Percentiles rank a stretch among this genome's conserved stretches.
phyloP scores from a whole-genome alignment of 1,284 basidiomycete species.

The Schizophyllum commune region DNA sequence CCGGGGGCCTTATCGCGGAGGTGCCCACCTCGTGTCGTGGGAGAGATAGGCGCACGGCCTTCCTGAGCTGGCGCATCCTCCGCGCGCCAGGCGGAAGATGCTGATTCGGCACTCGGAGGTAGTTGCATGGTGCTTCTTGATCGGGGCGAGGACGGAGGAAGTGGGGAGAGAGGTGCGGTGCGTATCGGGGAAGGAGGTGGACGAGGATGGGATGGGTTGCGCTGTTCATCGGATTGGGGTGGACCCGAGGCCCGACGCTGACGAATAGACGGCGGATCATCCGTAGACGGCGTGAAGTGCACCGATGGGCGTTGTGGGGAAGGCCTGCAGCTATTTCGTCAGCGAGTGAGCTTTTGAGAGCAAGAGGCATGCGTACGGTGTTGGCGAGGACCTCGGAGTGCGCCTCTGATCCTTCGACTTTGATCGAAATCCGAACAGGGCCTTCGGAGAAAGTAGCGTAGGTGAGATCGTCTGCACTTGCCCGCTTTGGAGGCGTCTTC shows the following conservation, averaged over 20 bases:
- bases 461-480: neutral
- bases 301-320: neutral
- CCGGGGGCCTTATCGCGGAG: neutral
- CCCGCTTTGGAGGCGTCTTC: conserved; percentile 4
- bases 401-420: neutral
- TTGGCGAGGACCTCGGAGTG: neutral
- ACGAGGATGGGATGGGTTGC: neutral
- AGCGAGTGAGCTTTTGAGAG: too few species aligned
- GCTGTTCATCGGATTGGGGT: neutral
- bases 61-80: neutral
- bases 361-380: neutral
- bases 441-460: neutral
- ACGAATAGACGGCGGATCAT: neutral
- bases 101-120: neutral
- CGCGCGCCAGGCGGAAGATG: neutral
- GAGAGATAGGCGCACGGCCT: neutral
- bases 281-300: neutral
- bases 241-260: neutral
- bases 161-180: neutral
- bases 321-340: neutral
- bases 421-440: neutral
- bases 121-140: neutral
- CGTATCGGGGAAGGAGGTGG: neutral
- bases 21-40: too few species aligned
- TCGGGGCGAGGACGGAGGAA: neutral